Evolutionary conservation across 1,139 yeast genomes (phyloP), one percentile per base, ranked within the genome.

Genomic region (Sugiyamaella neomexicana): DNA sequence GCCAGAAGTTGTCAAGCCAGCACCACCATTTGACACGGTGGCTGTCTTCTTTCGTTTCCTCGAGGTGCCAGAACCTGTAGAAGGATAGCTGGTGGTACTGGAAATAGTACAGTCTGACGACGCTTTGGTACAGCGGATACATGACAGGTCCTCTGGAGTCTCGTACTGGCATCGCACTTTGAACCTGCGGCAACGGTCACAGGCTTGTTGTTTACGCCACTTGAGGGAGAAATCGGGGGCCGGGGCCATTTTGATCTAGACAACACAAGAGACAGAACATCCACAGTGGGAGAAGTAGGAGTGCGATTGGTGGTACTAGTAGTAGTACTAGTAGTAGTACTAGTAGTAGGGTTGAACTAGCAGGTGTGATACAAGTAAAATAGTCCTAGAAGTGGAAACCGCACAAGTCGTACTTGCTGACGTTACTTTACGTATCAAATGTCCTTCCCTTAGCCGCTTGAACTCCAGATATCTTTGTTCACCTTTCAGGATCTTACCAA

Each of bases 161-260:
- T 77, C 80, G 63, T 76, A 81, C 5, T 75, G 75, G 63, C 86
- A 81, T 58, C 80, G 74, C 75, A 79, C 78, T 62, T 81, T 81
- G 32, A 80, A 70, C 44, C 84, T 64, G 57, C 80, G 79, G 60
- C 86, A 81, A 54, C 85, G 66, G 5, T 83, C 83, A 67, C 86
- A 81, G 1, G 85, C 83, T 53, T 80, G 70, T 25, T 74, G 65
- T 57, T 72, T 78, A 41, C 80, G 63, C 80, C 80, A 78, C 46
- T 41, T 55, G 54, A 36, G 62, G 39, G 55, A 49, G 29, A 49
- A 49, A 17, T 49, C 51, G 4, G 41, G 41, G 13, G 15, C 49
- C 8, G 42, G 34, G 23, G 49, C 17, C 41, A 37, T 45, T 4
- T n/a, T 31, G 17, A 12, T 5, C n/a, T 4, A 9, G 34, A 29